These are phyloP conservation scores for Penicillium dipodomyicola DNA, from an alignment of 495 filamentous ascomycete species.

Conservation along the genomic window DNA sequence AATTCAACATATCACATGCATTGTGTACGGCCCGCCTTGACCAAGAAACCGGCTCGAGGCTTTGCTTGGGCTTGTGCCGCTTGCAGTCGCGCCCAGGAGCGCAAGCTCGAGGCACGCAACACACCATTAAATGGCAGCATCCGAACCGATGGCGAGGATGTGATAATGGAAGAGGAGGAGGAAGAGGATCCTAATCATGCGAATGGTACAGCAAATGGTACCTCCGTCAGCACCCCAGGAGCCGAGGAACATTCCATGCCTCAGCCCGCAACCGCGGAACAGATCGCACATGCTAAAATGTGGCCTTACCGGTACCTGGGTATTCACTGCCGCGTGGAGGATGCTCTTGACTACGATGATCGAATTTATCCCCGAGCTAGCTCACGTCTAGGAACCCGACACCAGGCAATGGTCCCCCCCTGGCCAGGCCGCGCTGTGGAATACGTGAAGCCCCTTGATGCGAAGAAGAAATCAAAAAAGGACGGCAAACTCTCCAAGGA, in stretches of 20 bases:
- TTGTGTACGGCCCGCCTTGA: slow-evolving; percentile 86
- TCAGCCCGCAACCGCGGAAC: slow-evolving; percentile 80
- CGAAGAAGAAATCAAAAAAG: slow-evolving; percentile 77
- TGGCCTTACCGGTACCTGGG: slow-evolving; percentile 97
- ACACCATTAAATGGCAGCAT: slow-evolving; percentile 63
- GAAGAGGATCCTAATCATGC: slow-evolving; percentile 43
- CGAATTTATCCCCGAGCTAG: slow-evolving; percentile 95
- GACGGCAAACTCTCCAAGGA: slow-evolving; percentile 75
- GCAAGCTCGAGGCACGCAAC: slow-evolving; percentile 85
- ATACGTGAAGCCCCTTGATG: slow-evolving; percentile 82
- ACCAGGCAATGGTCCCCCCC: slow-evolving; percentile 79
- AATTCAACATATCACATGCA: slow-evolving; percentile 97
- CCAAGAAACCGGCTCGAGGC: slow-evolving; percentile 95
- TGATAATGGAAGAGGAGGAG: slow-evolving; percentile 73
- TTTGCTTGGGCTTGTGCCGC: slow-evolving; percentile 98
- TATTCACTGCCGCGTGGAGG: slow-evolving; percentile 93
- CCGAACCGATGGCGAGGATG: slow-evolving; percentile 69
- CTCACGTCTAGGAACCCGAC: slow-evolving; percentile 85
- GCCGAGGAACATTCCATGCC: slow-evolving; percentile 51
- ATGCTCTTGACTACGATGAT: slow-evolving; percentile 96
- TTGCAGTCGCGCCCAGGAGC: slow-evolving; percentile 90
- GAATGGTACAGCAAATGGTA: slow-evolving; percentile 46
- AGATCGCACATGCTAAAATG: slow-evolving; percentile 84
- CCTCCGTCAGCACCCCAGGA: slow-evolving; percentile 58
- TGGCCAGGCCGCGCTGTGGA: slow-evolving; percentile 86